phyloP scores from a whole-genome alignment of 2,329 filamentous ascomycete genomes.

The Lachnellula suecica region DNA sequence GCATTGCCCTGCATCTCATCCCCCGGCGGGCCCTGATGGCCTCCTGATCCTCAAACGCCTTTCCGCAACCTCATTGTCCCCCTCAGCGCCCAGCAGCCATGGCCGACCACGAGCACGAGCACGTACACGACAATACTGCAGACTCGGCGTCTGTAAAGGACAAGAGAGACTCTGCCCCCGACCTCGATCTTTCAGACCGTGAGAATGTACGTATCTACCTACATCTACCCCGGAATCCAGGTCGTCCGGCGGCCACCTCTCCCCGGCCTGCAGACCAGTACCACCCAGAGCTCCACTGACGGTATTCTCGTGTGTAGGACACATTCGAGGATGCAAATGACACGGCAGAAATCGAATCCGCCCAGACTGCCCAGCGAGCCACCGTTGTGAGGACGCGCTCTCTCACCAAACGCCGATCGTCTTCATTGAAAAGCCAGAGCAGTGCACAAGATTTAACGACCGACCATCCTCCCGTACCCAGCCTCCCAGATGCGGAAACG shows the following conservation, averaged over 20 bases:
- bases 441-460: constrained; percentile 26
- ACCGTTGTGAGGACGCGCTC: constrained; percentile 29
- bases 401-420: constrained; percentile 42
- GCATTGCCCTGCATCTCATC: neutral
- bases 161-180: constrained; percentile 16
- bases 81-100: constrained; percentile 11
- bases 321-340: constrained; percentile 82
- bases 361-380: constrained; percentile 12
- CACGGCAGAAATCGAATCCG: constrained; percentile 32
- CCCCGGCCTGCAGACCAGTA: constrained; percentile 4
- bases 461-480: constrained; percentile 25
- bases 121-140: constrained; percentile 1
- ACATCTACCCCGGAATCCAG: too few species aligned
- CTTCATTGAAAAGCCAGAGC: constrained; percentile 28
- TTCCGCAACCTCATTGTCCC: neutral
- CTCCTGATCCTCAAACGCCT: constrained; percentile 8
- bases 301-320: constrained; percentile 49
- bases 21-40: constrained; percentile 18
- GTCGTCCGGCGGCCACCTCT: neutral
- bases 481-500: constrained; percentile 21
- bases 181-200: constrained; percentile 26
- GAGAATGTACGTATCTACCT: constrained; percentile 16
- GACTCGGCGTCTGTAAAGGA: constrained; percentile 5
- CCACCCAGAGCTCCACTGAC: constrained; percentile 11
- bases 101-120: constrained; percentile 15